Evolutionary conservation across 2,329 filamentous ascomycete genomes (phyloP), one percentile per base, ranked within the genome.

Genomic region (Rutstroemia sp.): DNA sequence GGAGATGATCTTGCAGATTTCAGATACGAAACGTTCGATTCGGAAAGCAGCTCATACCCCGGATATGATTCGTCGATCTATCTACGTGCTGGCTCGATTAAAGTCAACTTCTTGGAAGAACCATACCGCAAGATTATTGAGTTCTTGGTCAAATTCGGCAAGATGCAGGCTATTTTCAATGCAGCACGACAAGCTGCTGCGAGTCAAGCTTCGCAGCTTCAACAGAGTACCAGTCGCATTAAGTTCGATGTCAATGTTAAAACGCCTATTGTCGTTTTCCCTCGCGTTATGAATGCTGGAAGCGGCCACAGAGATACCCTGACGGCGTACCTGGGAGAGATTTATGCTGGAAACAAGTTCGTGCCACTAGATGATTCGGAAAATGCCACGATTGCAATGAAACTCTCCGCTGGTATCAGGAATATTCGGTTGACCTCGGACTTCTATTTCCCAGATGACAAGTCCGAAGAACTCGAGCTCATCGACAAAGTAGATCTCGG

Each of bases 151-250:
- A 99, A 99, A 67, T 99, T 99, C 70, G 94, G 95, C 59, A 96
- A 95, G 73, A 99, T 99, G 94, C 94, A 99, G 72, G 92, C 94
- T 21, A 88, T 99, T 53, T 99, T 96, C 76, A 99, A 99, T 68
- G 92, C 94, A 44, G 94, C 95, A 12, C 84, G 95, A 36, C 90
- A 96, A 72, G 95, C 92, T 40, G 94, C 95, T 2, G 89, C 94
- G 40, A 92, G 89, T 60, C 92, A 96, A 70, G 95, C 94, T 9
- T 95, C 83, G 57, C 92, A 96, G 67, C 82, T 99, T 5, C 94
- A 97, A 67, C 87, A 97, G 67, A 92, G 85, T 67, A 88, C 89
- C 0, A 89, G 86, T 67, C 90, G 89, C 61, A 89, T 97, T 75
- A 92, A 95, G 69, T 96, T 96, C 57, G 94, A 99, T 67, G 82